These are phyloP conservation scores for Leishmania major DNA, from an alignment of 208 protist genomes.

Conservation along the genomic window DNA sequence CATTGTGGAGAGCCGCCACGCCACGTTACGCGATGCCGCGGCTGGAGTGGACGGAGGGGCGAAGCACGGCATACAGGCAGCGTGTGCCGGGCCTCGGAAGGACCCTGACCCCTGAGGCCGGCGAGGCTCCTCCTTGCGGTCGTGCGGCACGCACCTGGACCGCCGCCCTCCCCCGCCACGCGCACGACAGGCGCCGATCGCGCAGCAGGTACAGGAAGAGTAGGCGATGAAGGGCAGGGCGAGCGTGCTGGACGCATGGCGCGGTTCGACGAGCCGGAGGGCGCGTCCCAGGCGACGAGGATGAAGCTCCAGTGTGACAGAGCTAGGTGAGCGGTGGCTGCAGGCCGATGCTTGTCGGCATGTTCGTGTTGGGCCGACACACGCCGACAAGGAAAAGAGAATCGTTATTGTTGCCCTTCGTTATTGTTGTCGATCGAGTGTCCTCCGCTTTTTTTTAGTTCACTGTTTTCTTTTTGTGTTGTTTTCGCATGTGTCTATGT, in stretches of 20 bases:
- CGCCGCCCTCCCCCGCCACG: not conserved
- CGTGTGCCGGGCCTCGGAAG: too few species aligned
- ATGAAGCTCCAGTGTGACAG: not conserved
- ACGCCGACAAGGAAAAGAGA: not conserved
- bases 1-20: too few species aligned
- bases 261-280: not conserved
- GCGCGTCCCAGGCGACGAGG: not conserved
- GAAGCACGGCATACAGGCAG: too few species aligned
- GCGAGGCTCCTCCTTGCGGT: not conserved
- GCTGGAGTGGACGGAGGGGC: too few species aligned
- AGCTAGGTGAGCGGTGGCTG: not conserved
- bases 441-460: not conserved
- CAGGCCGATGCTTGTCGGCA: not conserved
- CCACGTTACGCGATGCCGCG: too few species aligned
- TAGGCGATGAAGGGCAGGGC: not conserved
- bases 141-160: not conserved
- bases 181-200: too few species aligned
- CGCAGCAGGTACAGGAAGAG: too few species aligned
- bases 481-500: not conserved
- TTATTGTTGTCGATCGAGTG: not conserved
- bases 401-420: not conserved
- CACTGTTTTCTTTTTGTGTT: not conserved
- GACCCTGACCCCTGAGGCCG: too few species aligned
- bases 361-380: not conserved
- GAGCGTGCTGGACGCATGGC: not conserved